phyloP scores from a whole-genome alignment of 176 grass and related monocot genomes.

The Miscanthus lutarioriparius region DNA sequence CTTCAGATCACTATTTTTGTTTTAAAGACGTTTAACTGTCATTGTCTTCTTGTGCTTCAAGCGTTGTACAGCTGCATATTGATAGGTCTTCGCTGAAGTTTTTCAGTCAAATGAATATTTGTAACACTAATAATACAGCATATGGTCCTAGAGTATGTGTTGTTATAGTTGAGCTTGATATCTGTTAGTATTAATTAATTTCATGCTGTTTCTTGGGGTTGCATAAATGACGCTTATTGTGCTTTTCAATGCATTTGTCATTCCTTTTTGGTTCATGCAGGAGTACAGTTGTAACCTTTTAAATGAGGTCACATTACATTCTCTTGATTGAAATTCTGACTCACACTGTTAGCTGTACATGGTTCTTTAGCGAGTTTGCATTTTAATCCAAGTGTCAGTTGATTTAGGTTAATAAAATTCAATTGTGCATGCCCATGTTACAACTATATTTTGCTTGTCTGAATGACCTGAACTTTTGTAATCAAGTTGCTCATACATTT shows the following conservation, averaged over 20 bases:
- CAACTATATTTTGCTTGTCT: conserved; percentile 12
- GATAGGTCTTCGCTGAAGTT: background rate
- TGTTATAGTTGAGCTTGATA: background rate
- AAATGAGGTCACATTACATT: background rate
- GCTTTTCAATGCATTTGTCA: conserved; percentile 1
- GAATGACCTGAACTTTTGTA: background rate
- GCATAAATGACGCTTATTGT: background rate
- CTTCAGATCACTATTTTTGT: background rate
- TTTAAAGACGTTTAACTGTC: background rate
- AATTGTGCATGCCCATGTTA: background rate
- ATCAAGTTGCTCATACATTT: background rate
- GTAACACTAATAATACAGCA: background rate
- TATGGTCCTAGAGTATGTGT: background rate
- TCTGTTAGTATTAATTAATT: background rate
- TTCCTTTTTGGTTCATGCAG: background rate
- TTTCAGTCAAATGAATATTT: background rate
- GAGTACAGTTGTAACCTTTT: conserved; percentile 10
- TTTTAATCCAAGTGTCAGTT: background rate
- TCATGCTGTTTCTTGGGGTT: background rate
- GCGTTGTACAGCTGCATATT: background rate
- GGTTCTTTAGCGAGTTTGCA: background rate
- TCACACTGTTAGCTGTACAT: background rate
- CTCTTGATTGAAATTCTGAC: conserved; percentile 3
- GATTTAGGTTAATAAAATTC: conserved; percentile 1
- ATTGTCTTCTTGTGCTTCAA: conserved; percentile 10